Evolutionary conservation across 140 eudicot species (phyloP).

Genomic region (Stevia rebaudiana): DNA sequence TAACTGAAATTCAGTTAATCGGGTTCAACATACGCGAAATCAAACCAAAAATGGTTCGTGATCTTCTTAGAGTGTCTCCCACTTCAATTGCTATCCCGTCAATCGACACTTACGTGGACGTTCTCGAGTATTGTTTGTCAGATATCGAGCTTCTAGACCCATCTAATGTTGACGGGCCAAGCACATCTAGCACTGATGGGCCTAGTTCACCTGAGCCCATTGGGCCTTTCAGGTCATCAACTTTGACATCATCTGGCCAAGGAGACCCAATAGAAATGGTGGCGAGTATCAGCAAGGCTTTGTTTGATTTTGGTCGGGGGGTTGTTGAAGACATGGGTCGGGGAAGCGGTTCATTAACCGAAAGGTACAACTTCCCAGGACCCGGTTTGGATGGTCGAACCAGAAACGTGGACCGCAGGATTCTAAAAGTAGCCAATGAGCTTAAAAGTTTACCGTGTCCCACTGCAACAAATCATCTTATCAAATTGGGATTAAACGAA

Average conservation of each 20-base stretch:
- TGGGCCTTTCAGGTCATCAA: conserved; percentile 37
- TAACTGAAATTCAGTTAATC: conserved; percentile 78
- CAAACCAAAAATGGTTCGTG: conserved; percentile 97
- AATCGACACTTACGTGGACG: conserved; percentile 74
- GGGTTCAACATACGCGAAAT: conserved; percentile 81
- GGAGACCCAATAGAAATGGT: conserved; percentile 94
- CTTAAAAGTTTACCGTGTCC: conserved; percentile 95
- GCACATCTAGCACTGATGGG: conserved; percentile 26
- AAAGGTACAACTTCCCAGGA: conserved; percentile 46
- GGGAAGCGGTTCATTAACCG: conserved; percentile 54
- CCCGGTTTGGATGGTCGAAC: conserved; percentile 27
- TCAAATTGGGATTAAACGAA: conserved; percentile 60
- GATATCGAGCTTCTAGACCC: conserved; percentile 60
- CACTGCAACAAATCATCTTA: conserved; percentile 60
- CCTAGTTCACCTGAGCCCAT: conserved; percentile 29
- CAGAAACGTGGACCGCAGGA: conserved; percentile 35
- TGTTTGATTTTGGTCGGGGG: conserved; percentile 94
- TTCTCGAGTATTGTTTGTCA: conserved; percentile 93
- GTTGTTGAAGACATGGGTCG: conserved; percentile 97
- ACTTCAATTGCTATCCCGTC: conserved; percentile 54
- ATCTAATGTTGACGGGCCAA: conserved; percentile 30
- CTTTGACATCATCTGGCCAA: conserved; percentile 39
- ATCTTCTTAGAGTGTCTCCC: conserved; percentile 73
- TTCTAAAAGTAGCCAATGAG: conserved; percentile 50
- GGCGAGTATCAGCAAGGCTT: conserved; percentile 77